phyloP scores from a whole-genome alignment of 441 rosid species.

The Corymbia calophylla region DNA sequence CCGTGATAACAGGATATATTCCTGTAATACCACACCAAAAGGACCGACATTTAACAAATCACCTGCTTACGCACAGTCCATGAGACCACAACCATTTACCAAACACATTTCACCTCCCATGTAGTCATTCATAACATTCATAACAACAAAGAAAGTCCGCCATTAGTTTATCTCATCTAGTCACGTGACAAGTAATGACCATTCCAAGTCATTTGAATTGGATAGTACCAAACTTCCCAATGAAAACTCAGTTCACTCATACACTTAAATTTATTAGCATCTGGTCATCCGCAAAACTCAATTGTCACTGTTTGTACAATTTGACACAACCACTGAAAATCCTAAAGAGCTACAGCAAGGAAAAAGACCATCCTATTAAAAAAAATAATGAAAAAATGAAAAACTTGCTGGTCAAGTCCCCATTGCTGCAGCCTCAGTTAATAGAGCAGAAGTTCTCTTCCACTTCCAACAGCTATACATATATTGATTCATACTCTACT shows the following conservation, averaged over 20 bases:
- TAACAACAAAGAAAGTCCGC: neutral
- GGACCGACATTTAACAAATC: neutral
- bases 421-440: slow-evolving; percentile 45
- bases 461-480: slow-evolving; percentile 37
- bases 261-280: slow-evolving; percentile 23
- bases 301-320: slow-evolving; percentile 46
- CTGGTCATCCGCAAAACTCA: slow-evolving; percentile 26
- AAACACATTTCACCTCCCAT: neutral
- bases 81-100: neutral
- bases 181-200: neutral
- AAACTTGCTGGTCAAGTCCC: slow-evolving; percentile 34
- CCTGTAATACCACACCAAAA: neutral
- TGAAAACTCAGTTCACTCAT: neutral
- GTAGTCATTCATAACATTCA: neutral
- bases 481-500: slow-evolving; percentile 44
- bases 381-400: slow-evolving; percentile 2
- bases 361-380: slow-evolving; percentile 43
- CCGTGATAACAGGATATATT: neutral
- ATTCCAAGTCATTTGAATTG: slow-evolving; percentile 9
- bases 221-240: neutral
- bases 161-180: neutral
- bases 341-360: slow-evolving; percentile 35
- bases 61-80: neutral
- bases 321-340: slow-evolving; percentile 26
- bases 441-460: slow-evolving; percentile 39